A percentile compares a stretch with the other conserved stretches of the same genome.
Evolutionary conservation across 2,329 filamentous ascomycete genomes (phyloP).

Genomic region (Diaporthe helianthi): DNA sequence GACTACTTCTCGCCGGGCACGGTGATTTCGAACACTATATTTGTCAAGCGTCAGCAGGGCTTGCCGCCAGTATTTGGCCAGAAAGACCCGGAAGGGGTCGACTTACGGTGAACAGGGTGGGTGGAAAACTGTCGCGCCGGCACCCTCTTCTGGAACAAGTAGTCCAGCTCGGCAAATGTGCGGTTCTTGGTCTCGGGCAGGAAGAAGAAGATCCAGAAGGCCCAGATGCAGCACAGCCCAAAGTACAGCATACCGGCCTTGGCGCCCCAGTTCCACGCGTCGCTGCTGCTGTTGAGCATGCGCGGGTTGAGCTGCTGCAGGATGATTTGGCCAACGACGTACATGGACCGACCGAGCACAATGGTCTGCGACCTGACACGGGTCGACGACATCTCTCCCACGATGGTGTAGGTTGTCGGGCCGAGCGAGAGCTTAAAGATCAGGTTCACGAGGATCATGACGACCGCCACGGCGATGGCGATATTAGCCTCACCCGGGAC

Average conservation of each 20-base stretch:
- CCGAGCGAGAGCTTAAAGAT: slow-evolving; percentile 55
- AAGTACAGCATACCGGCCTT: slow-evolving; percentile 56
- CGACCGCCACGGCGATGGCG: slow-evolving; percentile 50
- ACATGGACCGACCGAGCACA: slow-evolving; percentile 52
- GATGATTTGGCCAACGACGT: slow-evolving; percentile 56
- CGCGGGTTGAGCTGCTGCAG: slow-evolving; percentile 55
- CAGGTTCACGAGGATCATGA: slow-evolving; percentile 53
- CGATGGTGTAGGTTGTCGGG: slow-evolving; percentile 51
- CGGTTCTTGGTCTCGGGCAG: slow-evolving; percentile 62
- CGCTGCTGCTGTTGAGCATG: slow-evolving; percentile 51
- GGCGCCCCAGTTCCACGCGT: slow-evolving; percentile 55
- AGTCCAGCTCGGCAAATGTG: slow-evolving; percentile 62
- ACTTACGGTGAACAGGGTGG: not conserved
- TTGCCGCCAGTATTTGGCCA: not conserved
- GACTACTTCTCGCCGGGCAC: slow-evolving; percentile 12
- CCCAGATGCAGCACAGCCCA: slow-evolving; percentile 51
- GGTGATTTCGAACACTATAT: slow-evolving; percentile 11
- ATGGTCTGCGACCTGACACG: slow-evolving; percentile 56
- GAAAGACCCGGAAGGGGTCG: no score
- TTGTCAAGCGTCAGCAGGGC: not conserved
- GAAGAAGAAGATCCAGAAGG: slow-evolving; percentile 59
- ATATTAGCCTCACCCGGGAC: slow-evolving; percentile 30
- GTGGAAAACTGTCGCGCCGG: slow-evolving; percentile 50
- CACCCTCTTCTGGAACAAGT: slow-evolving; percentile 56
- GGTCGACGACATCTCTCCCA: slow-evolving; percentile 53